Base-by-base conservation (phyloP, 2,329 filamentous ascomycete species). In the Cordyceps militaris region DNA sequence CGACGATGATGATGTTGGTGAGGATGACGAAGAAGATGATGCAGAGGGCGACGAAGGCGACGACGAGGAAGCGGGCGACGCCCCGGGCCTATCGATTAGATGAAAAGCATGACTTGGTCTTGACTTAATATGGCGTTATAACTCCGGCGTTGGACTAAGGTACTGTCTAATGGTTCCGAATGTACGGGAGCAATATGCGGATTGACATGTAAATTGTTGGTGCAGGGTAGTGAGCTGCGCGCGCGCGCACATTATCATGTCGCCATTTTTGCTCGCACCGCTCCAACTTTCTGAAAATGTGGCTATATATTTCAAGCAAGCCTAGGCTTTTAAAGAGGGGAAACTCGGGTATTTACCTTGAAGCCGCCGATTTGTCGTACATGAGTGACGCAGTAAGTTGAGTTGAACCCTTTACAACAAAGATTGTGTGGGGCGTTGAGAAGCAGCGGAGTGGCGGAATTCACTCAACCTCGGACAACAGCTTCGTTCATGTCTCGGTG, bases 1-100 rank as follows among this genome's bases (percentile, higher is more conserved):
- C 0, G 80, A 81, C 3, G 80, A 77, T 2, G 77, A 77, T 0
- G 76, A 73, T 0, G 75, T 71, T 0, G 75, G 70, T 0, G 74
- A 73, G 2, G 74, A 71, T 0, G 74, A 68, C 0, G 76, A 72
- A 0, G 76, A 72, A 0, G 75, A 71, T 0, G 76, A 72, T 0
- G 73, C 67, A 0, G 72, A 70, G 0, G 72, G 68, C 1, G 73
- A 69, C 0, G 70, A 66, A 0, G 71, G 65, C 0, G 70, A 65
- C 2, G 71, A 66, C 2, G 68, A 61, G 1, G 69, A 66, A 2
- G 63, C 61, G 5, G 67, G 60, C n/a, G 67, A 61, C 1, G 62
- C 59, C 3, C 32, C 32, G 4, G 51, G 28, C 3, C 36, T 59
- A 36, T 59, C 57, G 7, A 43, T 57, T 38, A 50, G 56, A 36